Percentiles rank a stretch among this genome's conserved stretches.
phyloP scores from a whole-genome alignment of 768 basidiomycete species.

The Lyophyllum semitale region DNA sequence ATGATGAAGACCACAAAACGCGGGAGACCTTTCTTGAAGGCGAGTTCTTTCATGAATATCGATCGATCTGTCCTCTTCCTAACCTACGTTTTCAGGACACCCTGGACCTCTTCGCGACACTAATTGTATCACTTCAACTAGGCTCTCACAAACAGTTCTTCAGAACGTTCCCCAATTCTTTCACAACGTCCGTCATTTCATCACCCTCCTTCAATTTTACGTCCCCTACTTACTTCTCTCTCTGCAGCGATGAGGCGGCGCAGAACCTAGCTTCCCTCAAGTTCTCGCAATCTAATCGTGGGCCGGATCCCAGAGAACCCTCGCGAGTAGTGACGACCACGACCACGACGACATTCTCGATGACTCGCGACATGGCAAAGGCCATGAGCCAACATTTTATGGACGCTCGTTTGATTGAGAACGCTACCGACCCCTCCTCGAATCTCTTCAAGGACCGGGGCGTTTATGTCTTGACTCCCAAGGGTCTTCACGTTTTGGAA shows the following conservation, averaged over 20 bases:
- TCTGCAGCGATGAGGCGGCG: constrained; percentile 88
- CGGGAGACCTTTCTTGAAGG: constrained; percentile 93
- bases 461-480: constrained; percentile 93
- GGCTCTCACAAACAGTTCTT: constrained; percentile 94
- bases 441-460: constrained; percentile 97
- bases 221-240: constrained; percentile 6
- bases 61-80: constrained; percentile 4
- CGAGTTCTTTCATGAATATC: constrained; percentile 27
- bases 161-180: constrained; percentile 90
- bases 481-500: constrained; percentile 97
- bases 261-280: constrained; percentile 93
- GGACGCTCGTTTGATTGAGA: constrained; percentile 97
- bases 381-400: constrained; percentile 99
- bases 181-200: constrained; percentile 77
- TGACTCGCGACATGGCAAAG: constrained; percentile 99
- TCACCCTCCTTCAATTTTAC: constrained; percentile 12
- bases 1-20: constrained; percentile 99
- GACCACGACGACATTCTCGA: constrained; percentile 98
- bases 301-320: constrained; percentile 97
- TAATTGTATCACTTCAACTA: constrained; percentile 91
- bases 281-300: constrained; percentile 98
- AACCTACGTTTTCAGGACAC: constrained; percentile 68
- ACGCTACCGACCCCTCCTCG: constrained; percentile 86
- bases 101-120: constrained; percentile 95
- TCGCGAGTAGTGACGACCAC: constrained; percentile 98